A percentile compares a stretch with the other conserved stretches of the same genome.
Evolutionary conservation across 2,329 filamentous ascomycete species (phyloP).

Genomic region (Colletotrichum sansevieriae): DNA sequence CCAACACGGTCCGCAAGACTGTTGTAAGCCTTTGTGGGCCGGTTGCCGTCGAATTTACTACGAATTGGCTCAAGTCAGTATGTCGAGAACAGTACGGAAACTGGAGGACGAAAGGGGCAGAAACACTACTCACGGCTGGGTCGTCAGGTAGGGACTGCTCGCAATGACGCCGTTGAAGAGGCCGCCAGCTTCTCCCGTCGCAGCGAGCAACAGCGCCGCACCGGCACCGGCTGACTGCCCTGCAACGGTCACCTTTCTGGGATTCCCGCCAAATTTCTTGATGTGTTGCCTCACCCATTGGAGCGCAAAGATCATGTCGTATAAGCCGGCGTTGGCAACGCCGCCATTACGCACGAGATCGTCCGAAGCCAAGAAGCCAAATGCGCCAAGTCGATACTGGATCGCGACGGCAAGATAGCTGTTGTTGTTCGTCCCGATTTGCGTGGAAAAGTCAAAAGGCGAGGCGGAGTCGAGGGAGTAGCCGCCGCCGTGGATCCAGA

Average conservation of each 20-base stretch:
- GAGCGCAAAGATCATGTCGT: constrained; percentile 31
- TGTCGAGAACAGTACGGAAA: too few relatives aligned
- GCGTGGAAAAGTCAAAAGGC: constrained; percentile 14
- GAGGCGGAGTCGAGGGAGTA: constrained; percentile 32
- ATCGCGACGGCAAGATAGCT: constrained; percentile 24
- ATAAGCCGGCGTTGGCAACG: constrained; percentile 41
- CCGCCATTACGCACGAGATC: constrained; percentile 39
- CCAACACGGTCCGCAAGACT: constrained; percentile 25
- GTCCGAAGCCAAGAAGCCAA: constrained; percentile 39
- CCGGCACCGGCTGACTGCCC: constrained; percentile 30
- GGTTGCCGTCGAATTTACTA: constrained; percentile 12
- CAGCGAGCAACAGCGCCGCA: constrained; percentile 9
- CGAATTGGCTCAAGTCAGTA: background rate
- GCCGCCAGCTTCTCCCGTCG: constrained; percentile 7
- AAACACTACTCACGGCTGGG: constrained; percentile 12
- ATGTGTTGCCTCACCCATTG: constrained; percentile 43
- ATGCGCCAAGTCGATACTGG: constrained; percentile 37
- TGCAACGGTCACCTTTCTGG: constrained; percentile 18
- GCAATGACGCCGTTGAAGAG: constrained; percentile 21
- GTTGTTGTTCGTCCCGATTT: constrained; percentile 29
- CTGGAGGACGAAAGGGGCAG: too few relatives aligned
- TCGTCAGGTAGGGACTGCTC: constrained; percentile 32
- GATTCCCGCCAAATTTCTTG: constrained; percentile 41
- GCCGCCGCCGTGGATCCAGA: constrained; percentile 43
- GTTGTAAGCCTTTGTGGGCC: constrained; percentile 8